Conservation (phyloP, 1,284 basidiomycete genomes). For the Ganoderma lingzhi region DNA sequence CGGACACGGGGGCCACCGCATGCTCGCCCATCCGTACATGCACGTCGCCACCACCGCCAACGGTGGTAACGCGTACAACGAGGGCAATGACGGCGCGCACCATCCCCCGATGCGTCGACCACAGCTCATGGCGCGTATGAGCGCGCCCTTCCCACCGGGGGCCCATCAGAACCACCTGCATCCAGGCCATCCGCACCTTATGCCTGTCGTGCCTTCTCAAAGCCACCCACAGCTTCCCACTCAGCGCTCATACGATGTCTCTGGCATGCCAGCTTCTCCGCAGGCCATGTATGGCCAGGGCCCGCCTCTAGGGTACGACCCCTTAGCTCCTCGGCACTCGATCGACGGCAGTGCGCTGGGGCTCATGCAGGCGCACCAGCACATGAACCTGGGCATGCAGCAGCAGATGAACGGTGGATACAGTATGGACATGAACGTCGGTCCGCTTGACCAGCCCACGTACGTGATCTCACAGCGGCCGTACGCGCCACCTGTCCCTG, state of each 20-base stretch:
- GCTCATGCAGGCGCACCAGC: slow-evolving; percentile 29
- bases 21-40: slow-evolving; percentile 70
- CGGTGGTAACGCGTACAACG: slow-evolving; percentile 16
- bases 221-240: slow-evolving; percentile 13
- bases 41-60: slow-evolving; percentile 50
- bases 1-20: slow-evolving; percentile 51
- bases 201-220: slow-evolving; percentile 26
- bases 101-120: slow-evolving; percentile 36
- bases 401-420: slow-evolving; percentile 10
- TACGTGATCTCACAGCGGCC: slow-evolving; percentile 60
- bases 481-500: slow-evolving; percentile 64
- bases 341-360: slow-evolving; percentile 32
- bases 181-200: slow-evolving; percentile 20
- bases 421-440: slow-evolving; percentile 19
- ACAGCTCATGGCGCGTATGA: slow-evolving; percentile 54
- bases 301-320: slow-evolving; percentile 23
- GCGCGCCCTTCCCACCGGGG: slow-evolving; percentile 29
- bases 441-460: slow-evolving; percentile 38
- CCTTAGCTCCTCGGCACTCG: slow-evolving; percentile 30
- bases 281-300: slow-evolving; percentile 22
- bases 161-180: slow-evolving; percentile 12
- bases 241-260: slow-evolving; percentile 23
- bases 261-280: slow-evolving; percentile 24
- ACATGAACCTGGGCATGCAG: slow-evolving; percentile 24
- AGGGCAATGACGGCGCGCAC: slow-evolving; percentile 21